Conservation (phyloP, 805 yeast genomes). For the Cyberlindnera amylophila region DNA sequence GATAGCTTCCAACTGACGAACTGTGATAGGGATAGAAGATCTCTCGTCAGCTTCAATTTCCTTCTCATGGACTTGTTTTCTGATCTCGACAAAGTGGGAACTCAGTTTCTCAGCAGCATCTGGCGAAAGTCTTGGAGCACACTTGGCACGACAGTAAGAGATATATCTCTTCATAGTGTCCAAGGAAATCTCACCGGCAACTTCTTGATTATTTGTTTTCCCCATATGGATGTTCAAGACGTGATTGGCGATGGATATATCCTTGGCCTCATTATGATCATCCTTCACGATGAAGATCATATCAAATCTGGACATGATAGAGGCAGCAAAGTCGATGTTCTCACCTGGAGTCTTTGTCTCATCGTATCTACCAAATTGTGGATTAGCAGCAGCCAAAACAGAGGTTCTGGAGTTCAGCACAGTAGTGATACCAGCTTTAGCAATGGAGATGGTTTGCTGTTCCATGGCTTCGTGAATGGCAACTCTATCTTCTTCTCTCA, state of each 20-base stretch:
- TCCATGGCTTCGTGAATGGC: conserved; percentile 99
- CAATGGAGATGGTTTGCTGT: conserved; percentile 97
- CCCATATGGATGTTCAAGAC: conserved; percentile 95
- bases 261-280: conserved; percentile 83
- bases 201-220: conserved; percentile 52
- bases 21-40: conserved; percentile 94
- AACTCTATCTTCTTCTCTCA: conserved; percentile 98
- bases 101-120: conserved; percentile 89
- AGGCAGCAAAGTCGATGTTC: conserved; percentile 95
- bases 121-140: conserved; percentile 88
- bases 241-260: conserved; percentile 86
- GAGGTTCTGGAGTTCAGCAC: conserved; percentile 94
- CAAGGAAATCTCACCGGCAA: conserved; percentile 76
- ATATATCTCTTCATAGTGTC: conserved; percentile 89
- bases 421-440: conserved; percentile 98
- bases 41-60: conserved; percentile 83
- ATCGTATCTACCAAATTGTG: conserved; percentile 94
- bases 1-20: conserved; percentile 96
- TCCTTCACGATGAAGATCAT: conserved; percentile 98
- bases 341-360: conserved; percentile 96
- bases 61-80: conserved; percentile 75
- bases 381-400: conserved; percentile 97
- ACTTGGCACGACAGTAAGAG: conserved; percentile 81
- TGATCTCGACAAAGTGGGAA: conserved; percentile 86
- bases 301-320: conserved; percentile 94